phyloP scores from a whole-genome alignment of 2,329 filamentous ascomycete genomes.

The Calonectria crousiana region DNA sequence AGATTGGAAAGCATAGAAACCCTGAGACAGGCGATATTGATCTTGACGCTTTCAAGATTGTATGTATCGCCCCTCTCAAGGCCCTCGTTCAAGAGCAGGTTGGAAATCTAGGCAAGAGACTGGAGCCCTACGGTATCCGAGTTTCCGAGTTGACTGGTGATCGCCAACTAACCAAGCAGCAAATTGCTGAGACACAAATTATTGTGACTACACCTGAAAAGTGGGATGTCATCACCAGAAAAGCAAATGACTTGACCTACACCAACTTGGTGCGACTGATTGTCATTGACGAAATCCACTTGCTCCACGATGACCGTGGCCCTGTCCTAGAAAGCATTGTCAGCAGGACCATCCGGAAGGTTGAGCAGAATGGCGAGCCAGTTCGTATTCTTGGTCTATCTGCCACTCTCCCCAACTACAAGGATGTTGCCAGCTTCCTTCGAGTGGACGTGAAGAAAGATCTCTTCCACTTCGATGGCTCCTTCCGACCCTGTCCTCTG shows the following conservation, averaged over 20 bases:
- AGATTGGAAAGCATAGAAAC: conserved; percentile 95
- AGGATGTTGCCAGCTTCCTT: conserved; percentile 94
- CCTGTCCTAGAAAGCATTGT: conserved; percentile 98
- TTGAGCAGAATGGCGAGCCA: conserved; percentile 93
- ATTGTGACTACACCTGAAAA: conserved; percentile 99
- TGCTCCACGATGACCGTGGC: conserved; percentile 96
- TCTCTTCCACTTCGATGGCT: conserved; percentile 96
- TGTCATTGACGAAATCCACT: conserved; percentile 97
- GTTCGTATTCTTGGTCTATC: conserved; percentile 93
- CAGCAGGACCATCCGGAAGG: conserved; percentile 90
- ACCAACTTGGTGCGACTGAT: conserved; percentile 96
- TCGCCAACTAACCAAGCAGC: conserved; percentile 97
- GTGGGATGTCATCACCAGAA: conserved; percentile 98
- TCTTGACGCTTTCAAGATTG: conserved; percentile 96
- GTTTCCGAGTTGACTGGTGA: conserved; percentile 98
- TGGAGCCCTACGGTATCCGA: conserved; percentile 90
- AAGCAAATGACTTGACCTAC: conserved; percentile 96
- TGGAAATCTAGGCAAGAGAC: conserved; percentile 92
- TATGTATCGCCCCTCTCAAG: conserved; percentile 96
- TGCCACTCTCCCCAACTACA: conserved; percentile 95
- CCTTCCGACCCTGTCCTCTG: conserved; percentile 91
- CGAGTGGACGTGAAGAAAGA: conserved; percentile 88
- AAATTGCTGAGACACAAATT: conserved; percentile 97
- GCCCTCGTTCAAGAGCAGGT: conserved; percentile 98
- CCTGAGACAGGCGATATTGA: conserved; percentile 92